Evolutionary conservation across 768 basidiomycete species (phyloP).

Genomic region (Saitozyma podzolica): DNA sequence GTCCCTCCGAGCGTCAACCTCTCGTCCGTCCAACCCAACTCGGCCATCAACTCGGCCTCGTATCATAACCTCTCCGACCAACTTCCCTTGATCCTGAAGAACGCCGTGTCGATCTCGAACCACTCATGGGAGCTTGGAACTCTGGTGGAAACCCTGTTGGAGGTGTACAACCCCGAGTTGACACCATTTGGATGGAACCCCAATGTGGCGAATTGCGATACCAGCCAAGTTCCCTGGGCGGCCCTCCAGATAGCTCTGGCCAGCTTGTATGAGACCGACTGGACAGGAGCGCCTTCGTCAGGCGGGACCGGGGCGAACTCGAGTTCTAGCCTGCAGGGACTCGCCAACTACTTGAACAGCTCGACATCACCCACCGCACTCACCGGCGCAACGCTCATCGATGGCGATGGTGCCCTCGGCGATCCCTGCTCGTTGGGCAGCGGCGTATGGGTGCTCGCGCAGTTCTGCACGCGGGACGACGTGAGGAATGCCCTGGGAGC

Average conservation of each 20-base stretch:
- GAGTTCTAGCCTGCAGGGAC: not conserved
- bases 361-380: slow-evolving; percentile 10
- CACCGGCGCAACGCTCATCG: slow-evolving; percentile 10
- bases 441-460: slow-evolving; percentile 13
- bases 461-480: slow-evolving; percentile 4
- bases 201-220: not conserved
- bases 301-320: not conserved
- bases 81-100: slow-evolving; percentile 14
- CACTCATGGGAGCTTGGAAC: slow-evolving; percentile 29
- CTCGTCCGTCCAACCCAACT: slow-evolving; percentile 5
- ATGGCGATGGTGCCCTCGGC: slow-evolving; percentile 22
- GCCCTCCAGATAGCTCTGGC: slow-evolving; percentile 10
- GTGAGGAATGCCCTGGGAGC: slow-evolving; percentile 5
- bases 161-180: slow-evolving; percentile 16
- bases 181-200: slow-evolving; percentile 14
- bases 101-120: slow-evolving; percentile 13
- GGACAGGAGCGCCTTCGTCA: slow-evolving; percentile 14
- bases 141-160: slow-evolving; percentile 11
- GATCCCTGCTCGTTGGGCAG: slow-evolving; percentile 16
- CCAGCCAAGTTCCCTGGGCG: slow-evolving; percentile 11
- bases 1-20: slow-evolving; percentile 9
- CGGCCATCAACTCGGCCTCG: slow-evolving; percentile 10
- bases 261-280: slow-evolving; percentile 12
- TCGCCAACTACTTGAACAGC: slow-evolving; percentile 6
- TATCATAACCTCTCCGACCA: slow-evolving; percentile 14